Evolutionary conservation across 164 flowering plant genomes (phyloP).

Genomic region (Piper betle): DNA sequence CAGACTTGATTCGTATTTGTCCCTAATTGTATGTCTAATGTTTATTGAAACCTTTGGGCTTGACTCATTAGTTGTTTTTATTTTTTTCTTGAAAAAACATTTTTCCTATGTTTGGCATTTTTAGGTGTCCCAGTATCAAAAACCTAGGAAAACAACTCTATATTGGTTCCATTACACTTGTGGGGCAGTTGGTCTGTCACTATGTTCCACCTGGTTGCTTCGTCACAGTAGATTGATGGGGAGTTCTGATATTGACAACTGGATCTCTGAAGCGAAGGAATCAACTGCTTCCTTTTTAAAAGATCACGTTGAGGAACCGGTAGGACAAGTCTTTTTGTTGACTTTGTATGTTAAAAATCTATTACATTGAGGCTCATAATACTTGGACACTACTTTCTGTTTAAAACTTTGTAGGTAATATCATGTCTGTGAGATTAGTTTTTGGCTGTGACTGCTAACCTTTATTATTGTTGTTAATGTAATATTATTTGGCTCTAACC

Average conservation of each 20-base stretch:
- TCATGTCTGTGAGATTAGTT: neutral
- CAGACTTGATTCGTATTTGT: constrained; percentile 52
- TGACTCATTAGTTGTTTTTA: neutral
- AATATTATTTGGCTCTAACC: no score
- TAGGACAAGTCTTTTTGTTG: constrained; percentile 15
- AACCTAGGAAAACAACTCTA: constrained; percentile 55
- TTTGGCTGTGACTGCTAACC: neutral
- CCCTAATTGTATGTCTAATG: constrained; percentile 38
- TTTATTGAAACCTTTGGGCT: neutral
- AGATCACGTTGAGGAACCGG: constrained; percentile 95
- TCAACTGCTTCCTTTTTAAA: constrained; percentile 63
- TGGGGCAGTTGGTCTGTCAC: constrained; percentile 77
- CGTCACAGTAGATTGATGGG: constrained; percentile 88
- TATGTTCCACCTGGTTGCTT: constrained; percentile 74
- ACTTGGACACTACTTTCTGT: neutral
- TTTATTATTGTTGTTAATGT: neutral
- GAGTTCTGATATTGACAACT: constrained; percentile 86
- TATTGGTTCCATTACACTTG: constrained; percentile 83
- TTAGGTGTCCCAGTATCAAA: constrained; percentile 57
- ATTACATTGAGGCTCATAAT: neutral
- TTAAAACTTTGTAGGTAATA: neutral
- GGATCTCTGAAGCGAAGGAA: constrained; percentile 79
- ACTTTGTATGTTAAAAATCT: neutral
- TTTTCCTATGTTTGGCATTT: constrained; percentile 6
- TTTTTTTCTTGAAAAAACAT: neutral